Evolutionary conservation across 495 filamentous ascomycete species (phyloP).

Genomic region (Hyaloscypha hepaticicola): DNA sequence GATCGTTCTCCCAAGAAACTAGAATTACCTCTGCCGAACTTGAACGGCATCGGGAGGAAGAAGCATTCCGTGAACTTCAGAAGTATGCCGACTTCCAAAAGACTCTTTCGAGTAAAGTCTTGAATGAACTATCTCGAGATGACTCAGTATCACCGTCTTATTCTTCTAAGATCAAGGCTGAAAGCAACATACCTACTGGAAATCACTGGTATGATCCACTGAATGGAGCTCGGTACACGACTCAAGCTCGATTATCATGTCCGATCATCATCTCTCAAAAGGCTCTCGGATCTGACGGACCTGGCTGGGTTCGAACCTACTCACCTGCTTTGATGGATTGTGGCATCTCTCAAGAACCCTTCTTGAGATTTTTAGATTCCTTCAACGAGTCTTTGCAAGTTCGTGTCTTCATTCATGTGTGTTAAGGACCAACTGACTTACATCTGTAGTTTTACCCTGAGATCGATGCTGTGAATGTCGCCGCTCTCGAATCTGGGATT

Average conservation of each 20-base stretch:
- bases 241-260: background rate
- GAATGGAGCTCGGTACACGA: background rate
- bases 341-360: conserved; percentile 40
- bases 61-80: conserved; percentile 25
- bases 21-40: background rate
- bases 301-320: conserved; percentile 43
- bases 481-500: background rate
- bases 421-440: background rate
- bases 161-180: background rate
- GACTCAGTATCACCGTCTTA: background rate
- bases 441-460: background rate
- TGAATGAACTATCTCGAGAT: conserved; percentile 11
- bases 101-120: conserved; percentile 18
- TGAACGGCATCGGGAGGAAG: conserved; percentile 6
- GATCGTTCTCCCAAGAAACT: background rate
- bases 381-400: conserved; percentile 37
- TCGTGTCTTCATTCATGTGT: background rate
- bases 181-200: background rate
- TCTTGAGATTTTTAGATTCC: conserved; percentile 41
- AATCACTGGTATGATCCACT: background rate
- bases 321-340: conserved; percentile 39
- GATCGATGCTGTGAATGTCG: conserved; percentile 17
- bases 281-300: conserved; percentile 32
- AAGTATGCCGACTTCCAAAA: conserved; percentile 26
- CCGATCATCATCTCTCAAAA: conserved; percentile 34